Evolutionary conservation across 2,329 filamentous ascomycete species (phyloP).

Genomic region (Lanzia echinophila): DNA sequence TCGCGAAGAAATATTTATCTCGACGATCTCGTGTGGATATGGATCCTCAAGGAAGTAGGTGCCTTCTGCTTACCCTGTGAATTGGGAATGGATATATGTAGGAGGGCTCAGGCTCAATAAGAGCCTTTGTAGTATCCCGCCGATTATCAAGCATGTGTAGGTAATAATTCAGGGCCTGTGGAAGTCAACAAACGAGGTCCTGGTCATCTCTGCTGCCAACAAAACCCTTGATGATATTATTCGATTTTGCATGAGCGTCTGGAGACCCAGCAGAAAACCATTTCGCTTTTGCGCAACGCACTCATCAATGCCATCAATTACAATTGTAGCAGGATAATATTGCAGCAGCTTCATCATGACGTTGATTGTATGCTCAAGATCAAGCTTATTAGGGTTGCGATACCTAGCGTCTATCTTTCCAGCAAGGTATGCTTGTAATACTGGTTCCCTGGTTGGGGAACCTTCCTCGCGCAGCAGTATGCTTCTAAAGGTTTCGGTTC

Average conservation of each 20-base stretch:
- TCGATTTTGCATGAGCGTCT: slow-evolving; percentile 9
- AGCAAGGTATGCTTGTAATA: not conserved
- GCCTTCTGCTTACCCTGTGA: too few species aligned
- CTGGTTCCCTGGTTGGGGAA: not conserved
- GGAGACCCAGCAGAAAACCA: slow-evolving; percentile 3
- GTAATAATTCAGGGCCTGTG: slow-evolving; percentile 5
- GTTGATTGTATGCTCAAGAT: not conserved
- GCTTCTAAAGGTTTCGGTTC: slow-evolving; percentile 19
- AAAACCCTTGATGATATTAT: slow-evolving; percentile 11
- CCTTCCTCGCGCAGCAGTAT: slow-evolving; percentile 17
- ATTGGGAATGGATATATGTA: too few species aligned
- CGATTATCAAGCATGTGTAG: not conserved
- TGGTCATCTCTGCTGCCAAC: slow-evolving; percentile 12
- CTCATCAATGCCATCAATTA: slow-evolving; percentile 16
- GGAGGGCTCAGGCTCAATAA: too few species aligned
- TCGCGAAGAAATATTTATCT: too few species aligned
- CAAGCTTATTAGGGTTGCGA: not conserved
- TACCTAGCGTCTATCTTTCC: not conserved
- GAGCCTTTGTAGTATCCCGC: too few species aligned
- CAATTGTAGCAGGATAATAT: slow-evolving; percentile 6
- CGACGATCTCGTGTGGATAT: too few species aligned
- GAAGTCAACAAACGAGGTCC: slow-evolving; percentile 9
- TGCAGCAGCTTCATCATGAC: slow-evolving; percentile 3
- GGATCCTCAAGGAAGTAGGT: too few species aligned
- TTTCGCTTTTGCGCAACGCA: slow-evolving; percentile 7